Evolutionary conservation across 495 filamentous ascomycete species (phyloP), one percentile per base, ranked within the genome.

Genomic region (Choiromyces venosus): DNA sequence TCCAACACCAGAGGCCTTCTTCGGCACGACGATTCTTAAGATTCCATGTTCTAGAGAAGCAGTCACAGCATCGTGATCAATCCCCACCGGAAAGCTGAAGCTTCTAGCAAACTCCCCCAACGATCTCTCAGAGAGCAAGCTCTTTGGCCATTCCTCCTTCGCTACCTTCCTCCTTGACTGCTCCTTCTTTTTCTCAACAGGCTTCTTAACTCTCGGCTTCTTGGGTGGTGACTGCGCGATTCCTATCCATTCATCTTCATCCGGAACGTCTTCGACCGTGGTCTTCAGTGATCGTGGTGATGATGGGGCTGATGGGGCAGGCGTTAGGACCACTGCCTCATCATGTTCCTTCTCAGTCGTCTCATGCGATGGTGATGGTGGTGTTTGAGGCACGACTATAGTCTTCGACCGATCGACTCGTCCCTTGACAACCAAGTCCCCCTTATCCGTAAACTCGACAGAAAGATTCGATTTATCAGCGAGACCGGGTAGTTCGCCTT

Each of bases 401-500:
- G 71, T 18, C 9, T 91, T 87, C 70, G 82, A 83, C 74, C 87
- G 87, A 81, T 92, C 89, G 38, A 87, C 85, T 44, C 83, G 88
- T 61, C 94, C 94, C 70, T 87, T 86, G 82, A 98, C 87, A 69
- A 89, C 84, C 4, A 98, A 84, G 19, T 91, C 96, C 66, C 91
- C 86, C 18, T 85, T 83, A 79, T 97, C 93, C 66, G 87, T 88
- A 86, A 97, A 97, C 83, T 97, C 93, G 78, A 97, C 91, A 69
- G 88, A 84, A 76, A 98, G 82, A 78, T 96, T 85, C 72, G 89
- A 87, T 80, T 92, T 91, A 39, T 80, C 72, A 21, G n/a, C 7
- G 64, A 94, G 86, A 38, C 94, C 94, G 0, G 94, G 92, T 0
- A 98, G 87, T 80, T 97, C 94, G 78, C 93, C 94, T 78, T 96